Percentiles rank a stretch among this genome's conserved stretches.
These are phyloP conservation scores for Prunus mira DNA, from an alignment of 306 rosid genomes.

Conservation along the genomic window DNA sequence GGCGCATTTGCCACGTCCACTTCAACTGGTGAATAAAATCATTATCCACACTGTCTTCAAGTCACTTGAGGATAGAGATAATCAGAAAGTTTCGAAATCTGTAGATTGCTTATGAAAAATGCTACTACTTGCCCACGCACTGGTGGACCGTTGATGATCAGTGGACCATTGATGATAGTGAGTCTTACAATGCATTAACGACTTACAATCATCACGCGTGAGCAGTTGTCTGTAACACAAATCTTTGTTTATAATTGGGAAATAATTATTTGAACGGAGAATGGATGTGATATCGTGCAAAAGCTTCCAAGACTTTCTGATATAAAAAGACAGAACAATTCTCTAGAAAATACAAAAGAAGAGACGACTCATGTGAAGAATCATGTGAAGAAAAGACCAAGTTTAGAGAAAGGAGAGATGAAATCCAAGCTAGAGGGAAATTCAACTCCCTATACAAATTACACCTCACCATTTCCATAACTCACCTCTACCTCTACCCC, in stretches of 20 bases:
- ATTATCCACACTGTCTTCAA: constrained; percentile 2
- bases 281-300: constrained; percentile 13
- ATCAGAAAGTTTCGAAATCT: background rate
- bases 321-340: constrained; percentile 36
- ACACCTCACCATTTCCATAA: constrained; percentile 22
- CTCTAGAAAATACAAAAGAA: constrained; percentile 40
- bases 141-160: too few relatives aligned
- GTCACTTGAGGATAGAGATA: background rate
- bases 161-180: too few relatives aligned
- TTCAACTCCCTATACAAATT: constrained; percentile 26
- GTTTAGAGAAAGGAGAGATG: constrained; percentile 16
- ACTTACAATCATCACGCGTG: too few relatives aligned
- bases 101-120: background rate
- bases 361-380: constrained; percentile 33
- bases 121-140: too few relatives aligned
- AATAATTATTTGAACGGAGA: background rate
- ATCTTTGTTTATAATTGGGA: background rate
- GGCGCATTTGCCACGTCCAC: constrained; percentile 2
- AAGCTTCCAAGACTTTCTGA: constrained; percentile 37
- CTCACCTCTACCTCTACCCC: background rate
- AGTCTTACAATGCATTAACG: too few relatives aligned
- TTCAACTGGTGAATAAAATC: constrained; percentile 3
- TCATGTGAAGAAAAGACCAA: constrained; percentile 18
- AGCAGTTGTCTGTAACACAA: too few relatives aligned
- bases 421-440: constrained; percentile 16